Evolutionary conservation across 768 basidiomycete genomes (phyloP), one percentile per base, ranked within the genome.

Genomic region (Termitomyces sp.): DNA sequence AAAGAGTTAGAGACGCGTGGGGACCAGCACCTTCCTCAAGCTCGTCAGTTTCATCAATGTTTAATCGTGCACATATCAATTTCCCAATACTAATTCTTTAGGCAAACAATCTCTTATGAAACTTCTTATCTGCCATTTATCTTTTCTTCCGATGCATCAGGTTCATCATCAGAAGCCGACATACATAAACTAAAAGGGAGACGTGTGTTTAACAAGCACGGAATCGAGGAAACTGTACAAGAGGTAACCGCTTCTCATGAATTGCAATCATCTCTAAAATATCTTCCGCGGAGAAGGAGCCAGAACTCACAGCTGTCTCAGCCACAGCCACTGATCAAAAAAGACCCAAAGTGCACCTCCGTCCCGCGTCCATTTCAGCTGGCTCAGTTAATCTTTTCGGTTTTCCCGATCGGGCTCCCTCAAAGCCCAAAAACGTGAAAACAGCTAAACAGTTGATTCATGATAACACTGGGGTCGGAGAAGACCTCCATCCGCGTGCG

Each of bases 81-180:
- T 23, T 10, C 41, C 23, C 11, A 17, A 39, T 23, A 17, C 8
- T 32, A 32, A 57, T 39, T 32, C 2, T 16, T 46, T 50, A 72
- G 69, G 19, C 64, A 67, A 45, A 57, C 55, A 39, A 72, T 81
- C 51, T 70, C 76, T 41, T 77, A 86, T 63, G 86, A 88, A 67
- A 63, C 76, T 16, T 88, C 86, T 1, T 87, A 86, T 67, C 67
- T 87, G 27, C 86, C 86, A 4, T 88, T 88, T 67, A 68, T 87
- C 17, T 85, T 84, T 61, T 69, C 77, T 53, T 70, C 76, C 12
- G 68, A 66, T 10, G 66, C 49, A 8, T 67, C 53, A 27, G 57
- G 68, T 54, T 63, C 59, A 49, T 54, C 63, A 50, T 47, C 63
- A 57, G 64, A 62, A 44, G 57, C 65, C 32, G 58, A 43, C 10